Evolutionary conservation across 1,139 yeast genomes (phyloP).

Genomic region (Debaryomyces fabryi): DNA sequence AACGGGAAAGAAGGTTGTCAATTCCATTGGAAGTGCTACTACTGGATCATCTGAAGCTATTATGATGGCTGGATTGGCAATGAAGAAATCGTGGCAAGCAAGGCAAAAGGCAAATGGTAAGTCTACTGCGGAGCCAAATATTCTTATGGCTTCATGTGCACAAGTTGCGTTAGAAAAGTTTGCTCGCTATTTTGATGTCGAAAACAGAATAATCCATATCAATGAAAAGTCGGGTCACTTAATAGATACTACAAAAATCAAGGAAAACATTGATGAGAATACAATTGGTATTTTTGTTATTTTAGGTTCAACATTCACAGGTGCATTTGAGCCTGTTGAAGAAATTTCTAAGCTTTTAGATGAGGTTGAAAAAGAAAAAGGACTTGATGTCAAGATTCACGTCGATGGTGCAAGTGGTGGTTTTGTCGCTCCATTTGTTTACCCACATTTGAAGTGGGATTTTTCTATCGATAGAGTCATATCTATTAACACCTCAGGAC

Average conservation of each 20-base stretch:
- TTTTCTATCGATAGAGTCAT: conserved; percentile 75
- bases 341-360: conserved; percentile 63
- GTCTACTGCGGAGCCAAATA: conserved; percentile 70
- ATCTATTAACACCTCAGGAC: conserved; percentile 91
- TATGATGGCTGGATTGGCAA: conserved; percentile 89
- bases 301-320: conserved; percentile 90
- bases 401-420: conserved; percentile 96
- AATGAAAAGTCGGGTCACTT: conserved; percentile 61
- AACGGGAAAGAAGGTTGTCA: conserved; percentile 31
- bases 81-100: conserved; percentile 87
- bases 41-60: conserved; percentile 95
- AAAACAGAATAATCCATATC: conserved; percentile 74
- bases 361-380: conserved; percentile 67
- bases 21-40: conserved; percentile 84
- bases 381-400: conserved; percentile 75
- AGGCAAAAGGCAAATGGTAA: conserved; percentile 62
- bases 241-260: conserved; percentile 61
- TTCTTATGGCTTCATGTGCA: conserved; percentile 92
- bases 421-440: conserved; percentile 80
- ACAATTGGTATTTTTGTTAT: conserved; percentile 91
- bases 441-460: conserved; percentile 81
- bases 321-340: conserved; percentile 82
- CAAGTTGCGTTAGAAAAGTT: conserved; percentile 94
- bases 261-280: conserved; percentile 77
- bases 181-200: conserved; percentile 92